A percentile compares a stretch with the other conserved stretches of the same genome.
Conservation (phyloP, 768 basidiomycete genomes). For the Lactarius evosmus region DNA sequence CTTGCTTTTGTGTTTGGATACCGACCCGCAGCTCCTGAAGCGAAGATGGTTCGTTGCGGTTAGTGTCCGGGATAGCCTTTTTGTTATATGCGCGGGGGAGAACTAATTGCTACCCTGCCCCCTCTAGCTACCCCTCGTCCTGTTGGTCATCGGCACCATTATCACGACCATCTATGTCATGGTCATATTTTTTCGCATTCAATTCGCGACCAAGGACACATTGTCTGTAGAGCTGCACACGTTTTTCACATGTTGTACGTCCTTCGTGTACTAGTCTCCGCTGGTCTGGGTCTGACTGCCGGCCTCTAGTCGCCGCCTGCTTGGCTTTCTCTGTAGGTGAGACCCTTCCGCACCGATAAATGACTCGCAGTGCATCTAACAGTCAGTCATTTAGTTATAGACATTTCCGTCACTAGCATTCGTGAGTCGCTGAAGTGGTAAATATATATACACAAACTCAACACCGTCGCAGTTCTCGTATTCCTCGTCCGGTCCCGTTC, state of each 20-base stretch:
- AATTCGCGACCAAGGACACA: neutral
- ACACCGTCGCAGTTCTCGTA: conserved; percentile 11
- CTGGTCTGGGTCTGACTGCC: neutral
- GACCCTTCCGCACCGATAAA: neutral
- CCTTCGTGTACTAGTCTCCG: neutral
- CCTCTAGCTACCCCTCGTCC: conserved; percentile 9
- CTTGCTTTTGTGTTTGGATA: neutral
- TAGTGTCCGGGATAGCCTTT: neutral
- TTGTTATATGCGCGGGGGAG: neutral
- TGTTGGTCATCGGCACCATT: conserved; percentile 14
- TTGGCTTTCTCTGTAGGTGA: conserved; percentile 14
- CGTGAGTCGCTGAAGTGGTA: conserved; percentile 5
- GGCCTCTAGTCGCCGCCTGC: conserved; percentile 1
- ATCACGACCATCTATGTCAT: conserved; percentile 2
- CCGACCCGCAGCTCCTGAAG: neutral
- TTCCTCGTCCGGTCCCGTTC: conserved; percentile 18
- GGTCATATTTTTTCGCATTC: conserved; percentile 3
- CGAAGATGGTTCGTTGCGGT: conserved; percentile 10
- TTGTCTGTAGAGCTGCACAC: neutral
- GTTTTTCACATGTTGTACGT: conserved; percentile 20
- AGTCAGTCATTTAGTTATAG: neutral
- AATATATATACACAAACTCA: neutral
- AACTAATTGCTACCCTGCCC: neutral
- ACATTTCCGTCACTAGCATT: conserved; percentile 19
- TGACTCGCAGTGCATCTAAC: neutral